phyloP scores from a whole-genome alignment of 2,329 filamentous ascomycete genomes.

The Phialemonium atrogriseum region DNA sequence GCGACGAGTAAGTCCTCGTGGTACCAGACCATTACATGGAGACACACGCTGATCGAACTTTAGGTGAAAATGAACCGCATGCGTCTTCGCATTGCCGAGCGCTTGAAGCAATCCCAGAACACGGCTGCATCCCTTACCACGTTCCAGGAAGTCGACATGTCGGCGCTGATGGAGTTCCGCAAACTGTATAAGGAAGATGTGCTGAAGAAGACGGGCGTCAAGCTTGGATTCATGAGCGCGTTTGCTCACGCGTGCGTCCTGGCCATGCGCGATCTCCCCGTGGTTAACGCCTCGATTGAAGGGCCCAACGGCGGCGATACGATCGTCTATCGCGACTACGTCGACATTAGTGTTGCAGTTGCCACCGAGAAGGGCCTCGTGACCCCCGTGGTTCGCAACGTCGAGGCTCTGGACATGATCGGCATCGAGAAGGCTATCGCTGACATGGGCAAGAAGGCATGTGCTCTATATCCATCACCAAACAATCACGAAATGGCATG shows the following conservation, averaged over 20 bases:
- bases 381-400: conserved; percentile 91
- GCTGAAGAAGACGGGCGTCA: conserved; percentile 91
- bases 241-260: conserved; percentile 86
- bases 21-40: background rate
- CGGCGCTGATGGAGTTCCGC: conserved; percentile 90
- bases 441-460: conserved; percentile 89
- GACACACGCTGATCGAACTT: conserved; percentile 3
- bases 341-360: conserved; percentile 94
- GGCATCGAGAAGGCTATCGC: conserved; percentile 88
- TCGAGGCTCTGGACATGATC: conserved; percentile 79
- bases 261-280: conserved; percentile 90
- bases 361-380: conserved; percentile 96
- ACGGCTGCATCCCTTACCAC: conserved; percentile 94
- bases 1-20: conserved; percentile 58
- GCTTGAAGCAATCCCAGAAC: conserved; percentile 98
- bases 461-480: conserved; percentile 10
- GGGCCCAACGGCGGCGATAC: conserved; percentile 92
- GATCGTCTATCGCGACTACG: conserved; percentile 96
- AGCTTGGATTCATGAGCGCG: conserved; percentile 99
- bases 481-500: conserved; percentile 1
- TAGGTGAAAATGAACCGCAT: conserved; percentile 99
- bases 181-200: conserved; percentile 96
- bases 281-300: conserved; percentile 94
- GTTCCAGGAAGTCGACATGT: conserved; percentile 99
- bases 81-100: conserved; percentile 93